phyloP scores from a whole-genome alignment of 257 asterid genomes.

The Nicotiana benthamiana region DNA sequence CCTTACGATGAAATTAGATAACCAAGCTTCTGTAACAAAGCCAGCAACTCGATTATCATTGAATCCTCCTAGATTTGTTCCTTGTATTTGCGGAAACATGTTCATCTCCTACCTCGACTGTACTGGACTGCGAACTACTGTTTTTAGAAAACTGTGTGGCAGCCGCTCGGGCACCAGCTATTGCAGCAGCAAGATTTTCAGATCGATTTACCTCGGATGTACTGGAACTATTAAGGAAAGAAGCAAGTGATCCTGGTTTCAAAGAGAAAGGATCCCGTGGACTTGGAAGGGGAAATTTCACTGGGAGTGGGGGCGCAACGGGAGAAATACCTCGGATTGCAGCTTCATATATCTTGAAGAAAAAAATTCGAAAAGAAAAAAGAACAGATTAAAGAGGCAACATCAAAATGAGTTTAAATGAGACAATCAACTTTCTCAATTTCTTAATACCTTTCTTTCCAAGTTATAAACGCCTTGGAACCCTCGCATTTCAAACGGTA shows the following conservation, averaged over 20 bases:
- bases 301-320: slow-evolving; percentile 44
- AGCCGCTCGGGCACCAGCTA: slow-evolving; percentile 75
- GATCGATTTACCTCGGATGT: slow-evolving; percentile 34
- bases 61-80: slow-evolving; percentile 3
- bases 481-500: slow-evolving; percentile 97
- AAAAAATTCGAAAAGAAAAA: background rate
- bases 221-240: slow-evolving; percentile 14
- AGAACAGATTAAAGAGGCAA: background rate
- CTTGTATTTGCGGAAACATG: slow-evolving; percentile 30
- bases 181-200: slow-evolving; percentile 53
- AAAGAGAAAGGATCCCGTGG: slow-evolving; percentile 48
- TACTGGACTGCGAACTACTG: slow-evolving; percentile 5
- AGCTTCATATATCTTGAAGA: slow-evolving; percentile 49
- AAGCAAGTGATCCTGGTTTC: slow-evolving; percentile 57
- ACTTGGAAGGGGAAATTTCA: slow-evolving; percentile 53
- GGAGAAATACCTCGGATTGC: slow-evolving; percentile 69
- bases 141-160: slow-evolving; percentile 65
- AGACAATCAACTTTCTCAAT: background rate
- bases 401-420: background rate
- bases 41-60: background rate
- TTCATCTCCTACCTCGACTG: slow-evolving; percentile 1
- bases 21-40: background rate
- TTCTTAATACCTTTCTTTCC: slow-evolving; percentile 63
- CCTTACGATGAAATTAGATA: background rate
- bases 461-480: slow-evolving; percentile 86